Evolutionary conservation across 305 asterid species (phyloP), one percentile per base, ranked within the genome.

Genomic region (Solanum hybrid): DNA sequence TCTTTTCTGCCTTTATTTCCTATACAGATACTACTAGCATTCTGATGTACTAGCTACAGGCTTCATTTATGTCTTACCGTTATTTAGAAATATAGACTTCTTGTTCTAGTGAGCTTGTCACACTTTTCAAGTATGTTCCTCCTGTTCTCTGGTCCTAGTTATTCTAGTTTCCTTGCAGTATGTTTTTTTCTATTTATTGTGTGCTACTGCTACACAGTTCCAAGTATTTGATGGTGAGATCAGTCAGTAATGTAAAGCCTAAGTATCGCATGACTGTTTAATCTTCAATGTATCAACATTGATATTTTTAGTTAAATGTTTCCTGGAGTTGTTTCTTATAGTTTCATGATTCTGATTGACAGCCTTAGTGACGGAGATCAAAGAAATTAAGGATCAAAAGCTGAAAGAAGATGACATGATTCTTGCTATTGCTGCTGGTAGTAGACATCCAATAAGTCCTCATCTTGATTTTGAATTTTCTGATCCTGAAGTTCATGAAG

Each of bases 311-410:
- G 75, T 86, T 60, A 56, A 77, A 46, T 69, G 88, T n/a, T 79
- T 91, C 85, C 46, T 51, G 89, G 85, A 87, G 85, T 87, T 93
- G 90, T 91, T 92, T 92, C 88, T 86, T 6, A 66, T 91, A 88
- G 87, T 85, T 85, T 20, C 42, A 85, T 56, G 76, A 31, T 56
- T 85, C 76, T 85, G 76, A 56, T 56, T 32, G 76, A 91, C 97
- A 98, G 99, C 95, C 72, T 93, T 97, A 87, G 97, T 98, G 86
- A 93, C 95, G 29, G 99, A 98, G 91, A 97, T 98, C 78, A 98
- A 96, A 95, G 99, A 94, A 91, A 90, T 97, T 79, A 97, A 97
- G 95, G 99, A 97, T 94, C 94, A 93, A 86, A 94, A 86, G 89
- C 97, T 94, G 95, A 94, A 94, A 64, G 99, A 96, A 93, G 99